phyloP scores from a whole-genome alignment of 129 eudicot genomes.

The Calendula officinalis region DNA sequence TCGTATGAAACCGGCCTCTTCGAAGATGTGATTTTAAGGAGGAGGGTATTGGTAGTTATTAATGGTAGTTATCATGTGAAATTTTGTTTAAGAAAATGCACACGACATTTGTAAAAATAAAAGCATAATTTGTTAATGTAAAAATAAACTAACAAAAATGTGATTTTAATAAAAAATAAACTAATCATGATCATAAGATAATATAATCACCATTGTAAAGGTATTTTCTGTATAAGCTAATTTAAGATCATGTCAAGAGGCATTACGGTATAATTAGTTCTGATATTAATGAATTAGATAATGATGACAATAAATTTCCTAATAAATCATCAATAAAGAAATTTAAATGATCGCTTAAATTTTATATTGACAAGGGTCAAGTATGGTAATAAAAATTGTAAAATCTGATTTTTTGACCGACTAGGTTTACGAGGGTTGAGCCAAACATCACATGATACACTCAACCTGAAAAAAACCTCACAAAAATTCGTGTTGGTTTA shows the following conservation, averaged over 20 bases:
- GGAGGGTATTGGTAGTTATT: too few species aligned
- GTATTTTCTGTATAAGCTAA: constrained; percentile 23
- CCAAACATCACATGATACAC: neutral
- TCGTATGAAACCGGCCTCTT: too few species aligned
- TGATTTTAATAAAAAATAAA: neutral
- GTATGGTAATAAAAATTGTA: neutral
- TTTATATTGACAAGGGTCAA: neutral
- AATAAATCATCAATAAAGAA: constrained; percentile 7
- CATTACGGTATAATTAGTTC: constrained; percentile 11
- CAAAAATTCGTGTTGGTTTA: too few species aligned
- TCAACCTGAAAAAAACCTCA: too few species aligned
- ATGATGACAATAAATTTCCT: constrained; percentile 10
- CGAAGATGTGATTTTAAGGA: too few species aligned
- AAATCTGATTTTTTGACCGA: neutral
- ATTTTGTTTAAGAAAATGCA: too few species aligned
- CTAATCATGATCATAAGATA: constrained; percentile 10
- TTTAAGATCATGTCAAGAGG: constrained; percentile 28
- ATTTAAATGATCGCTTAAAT: neutral
- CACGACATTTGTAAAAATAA: too few species aligned
- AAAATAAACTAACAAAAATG: neutral
- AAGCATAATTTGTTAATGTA: neutral
- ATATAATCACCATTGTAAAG: constrained; percentile 1
- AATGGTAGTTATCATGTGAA: too few species aligned
- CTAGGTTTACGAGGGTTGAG: neutral
- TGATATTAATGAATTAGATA: constrained; percentile 8